Percentiles rank a stretch among this genome's conserved stretches.
Evolutionary conservation across 495 filamentous ascomycete species (phyloP).

Genomic region (Penicillium simplicissimum): DNA sequence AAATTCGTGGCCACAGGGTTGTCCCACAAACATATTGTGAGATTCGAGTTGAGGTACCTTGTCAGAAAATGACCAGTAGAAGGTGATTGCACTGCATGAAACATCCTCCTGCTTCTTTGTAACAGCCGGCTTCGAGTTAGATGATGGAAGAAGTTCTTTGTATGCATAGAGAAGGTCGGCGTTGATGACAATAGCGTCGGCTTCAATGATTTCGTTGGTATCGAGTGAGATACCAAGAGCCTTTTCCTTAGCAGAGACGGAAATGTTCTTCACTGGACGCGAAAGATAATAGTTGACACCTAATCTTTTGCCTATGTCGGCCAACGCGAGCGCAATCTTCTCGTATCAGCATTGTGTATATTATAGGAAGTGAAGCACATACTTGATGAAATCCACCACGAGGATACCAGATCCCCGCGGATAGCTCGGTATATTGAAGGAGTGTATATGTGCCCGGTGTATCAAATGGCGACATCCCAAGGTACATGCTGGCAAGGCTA

Average conservation of each 20-base stretch:
- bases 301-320: not conserved
- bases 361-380: conserved; percentile 29
- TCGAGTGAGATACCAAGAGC: conserved; percentile 8
- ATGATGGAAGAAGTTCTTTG: conserved; percentile 57
- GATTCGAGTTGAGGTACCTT: conserved; percentile 57
- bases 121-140: conserved; percentile 36
- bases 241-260: not conserved
- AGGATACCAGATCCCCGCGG: conserved; percentile 74
- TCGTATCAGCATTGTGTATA: conserved; percentile 39
- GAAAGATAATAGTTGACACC: conserved; percentile 1
- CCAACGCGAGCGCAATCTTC: conserved; percentile 1
- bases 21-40: conserved; percentile 74
- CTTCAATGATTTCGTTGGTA: conserved; percentile 49
- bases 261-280: not conserved
- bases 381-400: conserved; percentile 60
- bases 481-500: conserved; percentile 74
- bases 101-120: conserved; percentile 48
- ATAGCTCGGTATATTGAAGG: conserved; percentile 71
- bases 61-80: conserved; percentile 65
- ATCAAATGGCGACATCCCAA: conserved; percentile 72
- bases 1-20: conserved; percentile 65
- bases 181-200: conserved; percentile 65
- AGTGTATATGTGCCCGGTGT: conserved; percentile 69
- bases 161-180: conserved; percentile 71
- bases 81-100: conserved; percentile 69